Conservation (phyloP, 139 green algal species). For the Chlorella sp. region DNA sequence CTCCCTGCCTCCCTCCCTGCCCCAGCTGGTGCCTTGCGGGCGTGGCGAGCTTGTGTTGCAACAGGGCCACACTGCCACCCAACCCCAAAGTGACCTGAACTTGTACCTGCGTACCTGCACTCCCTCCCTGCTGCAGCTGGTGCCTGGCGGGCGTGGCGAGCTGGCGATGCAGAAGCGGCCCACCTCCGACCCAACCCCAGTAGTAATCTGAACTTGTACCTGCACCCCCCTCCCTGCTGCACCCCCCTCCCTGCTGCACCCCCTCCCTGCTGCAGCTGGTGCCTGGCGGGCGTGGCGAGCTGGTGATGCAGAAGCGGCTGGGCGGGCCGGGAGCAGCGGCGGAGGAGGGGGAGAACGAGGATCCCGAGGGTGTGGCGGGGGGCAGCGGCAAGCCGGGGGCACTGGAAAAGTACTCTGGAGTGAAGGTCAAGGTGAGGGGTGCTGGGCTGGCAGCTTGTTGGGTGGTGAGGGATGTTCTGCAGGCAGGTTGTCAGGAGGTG, state of each 20-base stretch:
- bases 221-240: conserved; percentile 7
- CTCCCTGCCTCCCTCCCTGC: too few relatives aligned
- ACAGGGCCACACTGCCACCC: too few relatives aligned
- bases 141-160: too few relatives aligned
- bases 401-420: conserved; percentile 86
- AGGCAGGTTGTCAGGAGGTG: neutral
- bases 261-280: conserved; percentile 77
- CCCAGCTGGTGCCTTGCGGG: too few relatives aligned
- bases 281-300: conserved; percentile 74
- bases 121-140: neutral
- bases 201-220: too few relatives aligned
- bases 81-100: too few relatives aligned
- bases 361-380: conserved; percentile 50
- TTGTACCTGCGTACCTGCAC: neutral
- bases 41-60: too few relatives aligned
- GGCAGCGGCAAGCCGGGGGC: conserved; percentile 2
- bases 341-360: conserved; percentile 54
- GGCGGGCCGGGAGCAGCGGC: conserved; percentile 10
- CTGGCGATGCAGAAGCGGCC: too few relatives aligned
- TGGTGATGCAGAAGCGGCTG: conserved; percentile 86
- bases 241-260: conserved; percentile 25
- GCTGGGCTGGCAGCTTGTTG: neutral
- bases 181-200: neutral
- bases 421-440: conserved; percentile 82
- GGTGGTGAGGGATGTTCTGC: neutral